Percentiles rank a stretch among this genome's conserved stretches.
Evolutionary conservation across 2,329 filamentous ascomycete genomes (phyloP).

Genomic region (Myriangium duriaei): DNA sequence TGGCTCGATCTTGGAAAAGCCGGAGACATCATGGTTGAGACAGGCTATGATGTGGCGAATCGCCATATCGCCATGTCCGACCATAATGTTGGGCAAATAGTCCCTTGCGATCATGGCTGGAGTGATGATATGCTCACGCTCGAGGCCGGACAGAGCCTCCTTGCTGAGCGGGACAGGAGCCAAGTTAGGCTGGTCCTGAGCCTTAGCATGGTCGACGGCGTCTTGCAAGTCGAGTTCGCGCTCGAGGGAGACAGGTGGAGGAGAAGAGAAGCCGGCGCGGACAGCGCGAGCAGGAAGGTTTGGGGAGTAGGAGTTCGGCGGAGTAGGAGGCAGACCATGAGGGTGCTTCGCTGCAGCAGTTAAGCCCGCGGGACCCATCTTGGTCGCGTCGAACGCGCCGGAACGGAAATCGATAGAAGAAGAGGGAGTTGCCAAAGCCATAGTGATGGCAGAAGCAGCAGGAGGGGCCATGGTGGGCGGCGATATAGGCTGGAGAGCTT

Average conservation of each 20-base stretch:
- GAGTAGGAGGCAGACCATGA: slow-evolving; percentile 58
- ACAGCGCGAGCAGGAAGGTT: slow-evolving; percentile 70
- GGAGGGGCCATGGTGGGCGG: slow-evolving; percentile 20
- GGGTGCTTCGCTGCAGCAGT: slow-evolving; percentile 20
- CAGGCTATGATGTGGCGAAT: slow-evolving; percentile 95
- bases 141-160: slow-evolving; percentile 43
- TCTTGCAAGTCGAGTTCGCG: slow-evolving; percentile 82
- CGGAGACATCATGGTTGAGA: slow-evolving; percentile 82
- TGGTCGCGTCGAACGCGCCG: slow-evolving; percentile 6
- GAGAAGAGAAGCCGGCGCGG: slow-evolving; percentile 40
- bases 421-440: slow-evolving; percentile 23
- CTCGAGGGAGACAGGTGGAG: slow-evolving; percentile 47
- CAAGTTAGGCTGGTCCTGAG: slow-evolving; percentile 27
- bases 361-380: slow-evolving; percentile 13
- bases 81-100: slow-evolving; percentile 79
- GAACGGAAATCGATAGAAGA: slow-evolving; percentile 18
- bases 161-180: slow-evolving; percentile 30
- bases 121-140: slow-evolving; percentile 73
- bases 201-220: slow-evolving; percentile 39
- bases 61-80: slow-evolving; percentile 78
- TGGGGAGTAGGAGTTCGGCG: slow-evolving; percentile 90
- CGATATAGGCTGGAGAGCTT: slow-evolving; percentile 20
- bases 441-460: slow-evolving; percentile 18
- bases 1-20: slow-evolving; percentile 77
- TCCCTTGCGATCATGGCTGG: slow-evolving; percentile 74